These are phyloP conservation scores for Metroxylon sagu DNA, from an alignment of 176 grass and related monocot genomes.

Conservation along the genomic window DNA sequence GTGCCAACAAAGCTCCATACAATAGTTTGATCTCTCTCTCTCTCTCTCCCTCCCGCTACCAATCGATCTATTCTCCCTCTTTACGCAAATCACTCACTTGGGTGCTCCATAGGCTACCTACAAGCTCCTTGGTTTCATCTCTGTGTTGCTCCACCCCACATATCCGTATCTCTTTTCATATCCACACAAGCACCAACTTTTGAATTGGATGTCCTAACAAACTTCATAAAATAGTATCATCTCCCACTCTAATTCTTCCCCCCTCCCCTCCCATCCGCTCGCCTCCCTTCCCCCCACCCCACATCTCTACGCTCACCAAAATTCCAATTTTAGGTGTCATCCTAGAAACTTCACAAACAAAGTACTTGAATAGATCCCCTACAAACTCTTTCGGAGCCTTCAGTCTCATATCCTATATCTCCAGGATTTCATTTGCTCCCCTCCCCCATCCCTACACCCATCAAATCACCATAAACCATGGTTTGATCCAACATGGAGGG, in stretches of 20 bases:
- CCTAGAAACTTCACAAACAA: too few species aligned
- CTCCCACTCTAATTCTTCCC: neutral
- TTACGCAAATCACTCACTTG: neutral
- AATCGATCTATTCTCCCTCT: constrained; percentile 5
- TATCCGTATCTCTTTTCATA: constrained; percentile 24
- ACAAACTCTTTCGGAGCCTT: too few species aligned
- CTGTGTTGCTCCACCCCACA: neutral
- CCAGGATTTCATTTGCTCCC: neutral
- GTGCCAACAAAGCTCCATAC: too few species aligned
- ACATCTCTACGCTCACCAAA: neutral
- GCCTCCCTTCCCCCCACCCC: neutral
- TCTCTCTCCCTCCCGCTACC: neutral
- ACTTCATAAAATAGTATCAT: constrained; percentile 66
- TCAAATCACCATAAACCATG: neutral
- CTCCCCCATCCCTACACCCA: too few species aligned
- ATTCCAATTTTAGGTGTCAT: too few species aligned
- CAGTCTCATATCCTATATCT: neutral
- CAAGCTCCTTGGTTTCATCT: neutral
- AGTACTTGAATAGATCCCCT: too few species aligned
- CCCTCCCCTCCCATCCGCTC: neutral
- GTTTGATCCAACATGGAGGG: constrained; percentile 10
- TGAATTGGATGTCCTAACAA: constrained; percentile 33
- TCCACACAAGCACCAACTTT: constrained; percentile 16
- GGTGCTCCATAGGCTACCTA: too few species aligned
- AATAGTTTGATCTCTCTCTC: neutral